Base-by-base conservation (phyloP, 371 early-diverging fungal genomes). In the Mortierella sp. region DNA sequence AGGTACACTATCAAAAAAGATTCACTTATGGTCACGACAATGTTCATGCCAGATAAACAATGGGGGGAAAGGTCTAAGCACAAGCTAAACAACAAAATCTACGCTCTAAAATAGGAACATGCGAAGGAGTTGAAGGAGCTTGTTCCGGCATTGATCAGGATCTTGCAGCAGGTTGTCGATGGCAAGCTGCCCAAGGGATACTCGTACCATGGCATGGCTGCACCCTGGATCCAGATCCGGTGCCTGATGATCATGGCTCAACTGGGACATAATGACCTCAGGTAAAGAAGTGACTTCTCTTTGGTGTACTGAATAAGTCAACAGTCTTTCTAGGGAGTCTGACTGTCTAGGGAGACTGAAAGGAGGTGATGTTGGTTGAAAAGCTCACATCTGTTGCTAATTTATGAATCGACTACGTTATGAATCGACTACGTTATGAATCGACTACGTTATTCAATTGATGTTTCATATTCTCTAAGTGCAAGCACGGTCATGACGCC, bases 221-320 rank as follows among this genome's bases (percentile, higher is more conserved):
- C 83, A 2, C 83, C 83, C 0, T 83, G 83, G 83, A 78, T 83
- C 55, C 83, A 83, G 66, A 78, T 83, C 41, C 79, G 83, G 14
- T 83, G 83, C 53, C 71, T 83, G 14, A 75, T 69, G 53, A 74
- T 83, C 52, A 83, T 83, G 83, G 79, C 76, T 22, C 66, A 67
- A 13, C 66, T 83, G 1, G 83, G 83, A n/a, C 66, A 74, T n/a
- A 50, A 70, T 5, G 79, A 83, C 65, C 79, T 83, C 67, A 79
- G 83, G 79, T 78, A 78, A 53, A 43, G 13, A 37, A 26, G 10
- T 58, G 37, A 24, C 43, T 19, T 22, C 24, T n/a, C 14, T 16
- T 13, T n/a, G 55, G 50, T 24, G 13, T 16, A 45, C 41, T 64
- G 31, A 47, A 14, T 55, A 37, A 22, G 61, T 34, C 22, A 55